Evolutionary conservation across 441 rosid species (phyloP), one percentile per base, ranked within the genome.

Genomic region (Erodium trifolium): DNA sequence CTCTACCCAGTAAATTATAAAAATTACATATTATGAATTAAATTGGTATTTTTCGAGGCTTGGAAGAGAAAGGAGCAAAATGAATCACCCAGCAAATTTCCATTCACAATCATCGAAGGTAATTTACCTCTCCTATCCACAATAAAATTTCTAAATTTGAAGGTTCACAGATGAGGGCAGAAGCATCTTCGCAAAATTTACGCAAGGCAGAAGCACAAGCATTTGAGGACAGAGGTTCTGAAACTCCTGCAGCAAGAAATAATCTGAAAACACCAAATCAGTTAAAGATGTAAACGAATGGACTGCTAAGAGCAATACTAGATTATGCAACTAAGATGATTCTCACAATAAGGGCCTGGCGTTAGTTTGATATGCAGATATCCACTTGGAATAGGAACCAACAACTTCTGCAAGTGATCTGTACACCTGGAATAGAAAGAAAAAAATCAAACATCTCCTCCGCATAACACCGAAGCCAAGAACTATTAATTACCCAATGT

Each of bases 371-470:
- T 76, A 82, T 76, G 85, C 70, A 80, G 93, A 83, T 72, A 93
- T 85, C 93, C 89, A 93, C 83, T 86, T 91, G 69, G 99, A 91
- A 82, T 87, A 93, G 72, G 97, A 93, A 78, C 97, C 99, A 79
- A 91, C 78, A 79, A 89, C 92, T 70, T 93, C 93, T 37, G 99
- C 92, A 71, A 91, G 88, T 65, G 97, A 85, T 81, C 90, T 91
- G 84, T 86, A 87, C 71, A 93, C 97, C 99, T 93, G 83, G 74
- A 85, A 79, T 55, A 72, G 76, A 73, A 17, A 75, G 72, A 17
- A 77, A 71, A 27, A 19, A 23, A 19, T 60, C 35, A 60, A 60
- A 60, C n/a, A 60, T 60, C 27, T 10, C 31, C 19, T 8, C 17
- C 17, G 35, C 23, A 23, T 19, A 60, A 11, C 65, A 34, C 65